Conservation (phyloP, 805 yeast species). For the Lachancea fermentati region DNA sequence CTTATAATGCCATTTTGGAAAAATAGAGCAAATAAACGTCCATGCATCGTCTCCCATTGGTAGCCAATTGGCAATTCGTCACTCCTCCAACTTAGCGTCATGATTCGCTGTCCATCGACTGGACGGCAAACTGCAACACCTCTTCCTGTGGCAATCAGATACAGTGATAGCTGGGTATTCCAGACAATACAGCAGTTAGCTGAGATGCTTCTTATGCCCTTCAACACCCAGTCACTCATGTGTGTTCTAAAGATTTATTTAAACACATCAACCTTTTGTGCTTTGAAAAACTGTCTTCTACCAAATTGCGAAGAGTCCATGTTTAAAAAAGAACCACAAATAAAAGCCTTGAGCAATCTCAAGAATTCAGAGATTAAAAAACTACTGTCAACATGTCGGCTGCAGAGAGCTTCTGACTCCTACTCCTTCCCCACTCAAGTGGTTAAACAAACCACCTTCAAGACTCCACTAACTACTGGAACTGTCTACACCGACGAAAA, state of each 20-base stretch:
- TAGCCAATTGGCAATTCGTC: slow-evolving; percentile 12
- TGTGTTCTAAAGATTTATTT: too few species aligned
- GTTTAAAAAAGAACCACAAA: slow-evolving; percentile 37
- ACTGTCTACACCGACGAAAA: slow-evolving; percentile 57
- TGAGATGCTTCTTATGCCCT: slow-evolving; percentile 3
- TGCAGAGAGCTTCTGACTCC: slow-evolving; percentile 23
- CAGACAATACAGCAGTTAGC: slow-evolving; percentile 8
- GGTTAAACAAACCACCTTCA: slow-evolving; percentile 60
- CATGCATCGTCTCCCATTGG: slow-evolving; percentile 24
- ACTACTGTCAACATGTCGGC: slow-evolving; percentile 39
- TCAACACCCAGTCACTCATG: slow-evolving; percentile 2
- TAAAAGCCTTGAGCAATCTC: slow-evolving; percentile 72
- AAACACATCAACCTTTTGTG: too few species aligned
- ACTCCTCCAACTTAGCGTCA: slow-evolving; percentile 16
- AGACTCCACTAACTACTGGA: slow-evolving; percentile 50
- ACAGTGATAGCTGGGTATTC: slow-evolving; percentile 18
- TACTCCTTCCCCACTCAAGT: slow-evolving; percentile 40
- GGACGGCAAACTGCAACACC: slow-evolving; percentile 15
- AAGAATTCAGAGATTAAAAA: slow-evolving; percentile 70
- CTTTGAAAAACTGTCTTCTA: background rate
- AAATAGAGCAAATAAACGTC: slow-evolving; percentile 41
- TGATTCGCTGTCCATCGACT: slow-evolving; percentile 18
- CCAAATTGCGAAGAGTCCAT: slow-evolving; percentile 15
- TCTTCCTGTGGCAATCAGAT: slow-evolving; percentile 10
- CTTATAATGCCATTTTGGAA: slow-evolving; percentile 42